Evolutionary conservation across 345 rosid genomes (phyloP), one percentile per base, ranked within the genome.

Genomic region (Linum lewisii): DNA sequence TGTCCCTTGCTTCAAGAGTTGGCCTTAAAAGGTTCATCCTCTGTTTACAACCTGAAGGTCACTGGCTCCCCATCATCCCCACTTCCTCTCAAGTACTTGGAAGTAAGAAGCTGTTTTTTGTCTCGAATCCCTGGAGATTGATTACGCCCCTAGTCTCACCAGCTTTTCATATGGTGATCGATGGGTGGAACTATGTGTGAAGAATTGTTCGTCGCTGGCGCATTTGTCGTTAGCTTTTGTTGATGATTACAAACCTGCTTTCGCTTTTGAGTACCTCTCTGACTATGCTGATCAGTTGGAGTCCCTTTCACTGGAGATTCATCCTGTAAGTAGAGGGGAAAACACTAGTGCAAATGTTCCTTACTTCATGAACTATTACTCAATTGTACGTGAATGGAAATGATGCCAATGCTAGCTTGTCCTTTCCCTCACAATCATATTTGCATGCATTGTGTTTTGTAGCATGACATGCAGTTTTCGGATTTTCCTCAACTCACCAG

Each of bases 1-100:
- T 63, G 52, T 22, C 52, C 52, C 3, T 19, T 29, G 10, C 66
- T 63, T 21, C 59, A 53, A 54, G 42, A 14, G 5, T 51, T 51
- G 20, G 21, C 2, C 18, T 20, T 62, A 13, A 0, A 2, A 34
- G 0, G 1, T 4, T 51, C 57, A 51, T 4, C 1, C 23, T 0
- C 3, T n/a, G 36, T 49, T 2, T 21, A 21, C 3, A 32, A 18
- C 19, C 34, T 63, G 4, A 53, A 23, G 16, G 57, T 63, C 21
- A 24, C 16, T 0, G 66, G 58, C 22, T 23, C 59, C 34, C 53
- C 51, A 34, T 9, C 4, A 34, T 34, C 38, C 4, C 38, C 38
- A 37, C 34, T 63, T 21, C 24, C 6, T 1, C 18, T 63, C 23
- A 54, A 37, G 51, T 18, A 54, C 24, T 53, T 54, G 51, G 66